Evolutionary conservation across 805 yeast species (phyloP), one percentile per base, ranked within the genome.

Genomic region (Groenewaldozyma salmanticensis): DNA sequence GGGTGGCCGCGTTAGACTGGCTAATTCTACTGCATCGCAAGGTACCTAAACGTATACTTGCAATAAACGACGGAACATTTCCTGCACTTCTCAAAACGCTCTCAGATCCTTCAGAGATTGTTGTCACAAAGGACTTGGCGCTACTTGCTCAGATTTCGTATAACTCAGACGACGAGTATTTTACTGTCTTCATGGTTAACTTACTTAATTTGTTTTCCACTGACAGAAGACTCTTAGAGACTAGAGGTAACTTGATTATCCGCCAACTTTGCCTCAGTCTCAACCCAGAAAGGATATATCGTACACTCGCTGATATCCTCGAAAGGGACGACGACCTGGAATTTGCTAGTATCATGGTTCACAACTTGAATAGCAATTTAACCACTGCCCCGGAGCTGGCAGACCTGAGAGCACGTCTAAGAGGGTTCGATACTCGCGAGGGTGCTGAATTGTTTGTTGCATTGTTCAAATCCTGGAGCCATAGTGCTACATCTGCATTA

Each of bases 1-100:
- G 92, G 44, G 70, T 86, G 27, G 85, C 94, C 0, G 79, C 92
- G 19, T 64, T 92, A 27, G 95, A 88, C 48, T 92, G 98, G 98
- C 66, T 92, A 24, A 76, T 78, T 13, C 75, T 85, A 71, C 67
- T 92, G 32, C 90, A 87, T 54, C 70, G 75, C 21, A 79, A 79
- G 49, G 79, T 80, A 17, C 81, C 82, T 2, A 61, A 66, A 31
- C 70, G 74, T 44, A 66, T 79, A 27, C 56, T 78, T 21, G 57
- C 59, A 18, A 52, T 58, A 31, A 54, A 62, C 43, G 81, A 75
- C 39, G 74, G 75, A 43, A 81, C 86, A 34, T 79, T 87, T 52
- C 77, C 83, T 9, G 84, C 87, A 0, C 66, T 92, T 29, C 66
- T 92, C 40, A 80, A 78, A 54, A 83, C 95, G 0, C 67, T 77